Evolutionary conservation across 495 filamentous ascomycete species (phyloP).

Genomic region (Tuber melanosporum): DNA sequence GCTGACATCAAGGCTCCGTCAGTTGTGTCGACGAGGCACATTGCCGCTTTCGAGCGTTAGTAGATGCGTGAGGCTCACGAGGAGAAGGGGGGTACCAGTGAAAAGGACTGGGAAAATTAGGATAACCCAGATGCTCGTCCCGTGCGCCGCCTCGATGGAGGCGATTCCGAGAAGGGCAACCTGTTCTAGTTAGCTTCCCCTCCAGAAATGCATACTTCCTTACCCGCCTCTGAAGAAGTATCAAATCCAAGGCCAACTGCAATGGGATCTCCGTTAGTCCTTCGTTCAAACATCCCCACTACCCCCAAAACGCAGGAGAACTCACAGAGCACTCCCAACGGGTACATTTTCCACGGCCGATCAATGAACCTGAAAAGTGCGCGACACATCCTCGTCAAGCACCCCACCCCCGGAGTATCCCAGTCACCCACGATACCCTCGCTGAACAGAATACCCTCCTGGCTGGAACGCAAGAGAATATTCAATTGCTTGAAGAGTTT

Average conservation of each 20-base stretch:
- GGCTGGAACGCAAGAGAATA: conserved; percentile 47
- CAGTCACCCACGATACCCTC: conserved; percentile 35
- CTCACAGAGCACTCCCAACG: conserved; percentile 67
- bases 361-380: conserved; percentile 78
- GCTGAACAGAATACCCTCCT: conserved; percentile 18
- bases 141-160: conserved; percentile 72
- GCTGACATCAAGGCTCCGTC: conserved; percentile 95
- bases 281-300: neutral
- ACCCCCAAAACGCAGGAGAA: neutral
- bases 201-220: neutral
- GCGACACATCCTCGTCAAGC: conserved; percentile 64
- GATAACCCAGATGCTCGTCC: conserved; percentile 89
- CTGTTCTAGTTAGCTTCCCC: conserved; percentile 6
- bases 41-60: conserved; percentile 54
- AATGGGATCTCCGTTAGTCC: neutral
- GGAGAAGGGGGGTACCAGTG: conserved; percentile 53
- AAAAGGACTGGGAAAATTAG: conserved; percentile 87
- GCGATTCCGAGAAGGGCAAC: conserved; percentile 88
- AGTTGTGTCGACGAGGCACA: conserved; percentile 83
- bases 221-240: conserved; percentile 66
- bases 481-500: conserved; percentile 64
- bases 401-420: conserved; percentile 60
- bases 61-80: neutral
- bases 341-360: conserved; percentile 96
- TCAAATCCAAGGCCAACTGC: conserved; percentile 84